These are phyloP conservation scores for Macrolepiota dolichaula DNA, from an alignment of 768 basidiomycete genomes.

Conservation along the genomic window DNA sequence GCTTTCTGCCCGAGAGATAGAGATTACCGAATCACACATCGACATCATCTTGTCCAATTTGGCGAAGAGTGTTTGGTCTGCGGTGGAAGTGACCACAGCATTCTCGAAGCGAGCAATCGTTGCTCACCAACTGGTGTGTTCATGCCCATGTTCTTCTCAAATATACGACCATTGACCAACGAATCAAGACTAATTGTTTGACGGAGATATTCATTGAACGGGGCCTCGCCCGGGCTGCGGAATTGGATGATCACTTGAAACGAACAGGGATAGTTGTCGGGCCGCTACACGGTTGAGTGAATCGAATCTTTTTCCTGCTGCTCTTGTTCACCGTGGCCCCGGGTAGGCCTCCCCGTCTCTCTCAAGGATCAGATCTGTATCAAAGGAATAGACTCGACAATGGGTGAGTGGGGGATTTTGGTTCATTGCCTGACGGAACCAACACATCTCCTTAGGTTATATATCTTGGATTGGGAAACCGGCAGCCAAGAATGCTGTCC, in stretches of 20 bases:
- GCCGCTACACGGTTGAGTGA: constrained; percentile 57
- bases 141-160: background rate
- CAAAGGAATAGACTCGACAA: constrained; percentile 65
- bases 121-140: constrained; percentile 73
- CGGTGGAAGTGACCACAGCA: constrained; percentile 67
- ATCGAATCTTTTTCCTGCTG: constrained; percentile 6
- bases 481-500: constrained; percentile 54
- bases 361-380: constrained; percentile 73
- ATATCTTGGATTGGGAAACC: constrained; percentile 67
- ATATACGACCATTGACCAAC: background rate
- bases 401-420: constrained; percentile 37
- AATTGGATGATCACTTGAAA: constrained; percentile 61
- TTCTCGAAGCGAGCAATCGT: constrained; percentile 77
- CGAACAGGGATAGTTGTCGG: constrained; percentile 65
- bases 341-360: constrained; percentile 55
- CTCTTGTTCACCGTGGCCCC: background rate
- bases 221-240: constrained; percentile 59
- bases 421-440: background rate
- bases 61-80: constrained; percentile 50
- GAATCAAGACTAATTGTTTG: constrained; percentile 68
- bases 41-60: constrained; percentile 50
- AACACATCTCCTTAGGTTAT: constrained; percentile 44
- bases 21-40: constrained; percentile 39
- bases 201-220: constrained; percentile 82
- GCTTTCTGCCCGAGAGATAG: constrained; percentile 48